These are phyloP conservation scores for Rhododendron molle DNA, from an alignment of 148 eudicot genomes.

Conservation along the genomic window DNA sequence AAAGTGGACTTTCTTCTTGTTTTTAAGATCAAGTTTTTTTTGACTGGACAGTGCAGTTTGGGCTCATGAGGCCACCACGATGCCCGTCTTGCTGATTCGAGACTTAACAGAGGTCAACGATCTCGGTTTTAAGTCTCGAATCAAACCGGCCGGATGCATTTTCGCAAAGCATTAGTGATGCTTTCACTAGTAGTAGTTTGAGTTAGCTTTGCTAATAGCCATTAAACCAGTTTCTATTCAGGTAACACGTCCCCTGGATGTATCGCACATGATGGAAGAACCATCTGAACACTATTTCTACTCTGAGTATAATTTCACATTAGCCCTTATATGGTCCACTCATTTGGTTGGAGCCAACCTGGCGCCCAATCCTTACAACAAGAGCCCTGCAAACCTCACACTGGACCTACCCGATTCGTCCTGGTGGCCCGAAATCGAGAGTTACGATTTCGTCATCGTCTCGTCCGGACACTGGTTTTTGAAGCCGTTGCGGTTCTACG, in stretches of 20 bases:
- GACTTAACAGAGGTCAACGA: too few species aligned
- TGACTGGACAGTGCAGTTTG: too few species aligned
- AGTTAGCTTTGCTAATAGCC: background rate
- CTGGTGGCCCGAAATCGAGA: slow-evolving; percentile 51
- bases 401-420: slow-evolving; percentile 42
- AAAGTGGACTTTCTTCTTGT: too few species aligned
- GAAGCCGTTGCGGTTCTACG: slow-evolving; percentile 38
- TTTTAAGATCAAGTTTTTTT: background rate
- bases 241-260: slow-evolving; percentile 25
- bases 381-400: slow-evolving; percentile 31
- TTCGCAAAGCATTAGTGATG: too few species aligned
- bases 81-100: too few species aligned
- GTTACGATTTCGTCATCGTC: slow-evolving; percentile 41
- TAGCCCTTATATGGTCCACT: slow-evolving; percentile 25
- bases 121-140: too few species aligned
- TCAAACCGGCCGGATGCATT: too few species aligned
- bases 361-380: background rate
- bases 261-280: slow-evolving; percentile 13
- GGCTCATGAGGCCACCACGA: too few species aligned
- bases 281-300: slow-evolving; percentile 25
- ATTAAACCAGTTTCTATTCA: background rate
- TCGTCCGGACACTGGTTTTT: slow-evolving; percentile 58
- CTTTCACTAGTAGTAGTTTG: background rate
- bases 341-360: slow-evolving; percentile 12
- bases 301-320: slow-evolving; percentile 30